Evolutionary conservation across 306 rosid genomes (phyloP).

Genomic region (Corylus americana): DNA sequence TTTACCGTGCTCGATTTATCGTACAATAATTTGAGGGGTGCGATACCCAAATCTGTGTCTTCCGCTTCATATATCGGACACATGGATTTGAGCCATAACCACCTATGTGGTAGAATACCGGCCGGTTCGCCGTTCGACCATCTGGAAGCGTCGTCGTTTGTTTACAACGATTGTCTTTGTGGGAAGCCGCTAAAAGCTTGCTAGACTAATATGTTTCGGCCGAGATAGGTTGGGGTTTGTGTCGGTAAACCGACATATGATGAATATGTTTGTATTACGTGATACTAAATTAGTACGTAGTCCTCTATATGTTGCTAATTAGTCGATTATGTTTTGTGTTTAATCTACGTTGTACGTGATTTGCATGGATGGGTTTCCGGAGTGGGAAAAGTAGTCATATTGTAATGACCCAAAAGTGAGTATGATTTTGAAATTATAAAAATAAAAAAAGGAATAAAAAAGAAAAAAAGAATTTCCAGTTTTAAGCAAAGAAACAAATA

Average conservation of each 20-base stretch:
- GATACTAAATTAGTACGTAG: neutral
- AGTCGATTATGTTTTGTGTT: no score
- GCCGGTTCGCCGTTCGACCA: slow-evolving; percentile 85
- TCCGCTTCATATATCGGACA: slow-evolving; percentile 76
- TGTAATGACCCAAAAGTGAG: no score
- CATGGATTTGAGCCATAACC: slow-evolving; percentile 92
- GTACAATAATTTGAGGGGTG: slow-evolving; percentile 55
- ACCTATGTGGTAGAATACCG: slow-evolving; percentile 80
- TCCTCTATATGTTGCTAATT: no score
- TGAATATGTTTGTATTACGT: neutral
- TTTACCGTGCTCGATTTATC: slow-evolving; percentile 77
- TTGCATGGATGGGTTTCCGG: no score
- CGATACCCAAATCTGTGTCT: slow-evolving; percentile 60
- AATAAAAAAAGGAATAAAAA: no score
- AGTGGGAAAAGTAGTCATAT: no score
- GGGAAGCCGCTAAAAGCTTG: slow-evolving; percentile 87
- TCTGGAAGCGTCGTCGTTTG: slow-evolving; percentile 81
- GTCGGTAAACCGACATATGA: neutral
- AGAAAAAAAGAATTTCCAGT: no score
- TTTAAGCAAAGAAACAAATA: no score
- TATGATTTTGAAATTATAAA: no score
- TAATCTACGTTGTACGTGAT: neutral
- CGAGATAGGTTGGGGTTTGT: neutral
- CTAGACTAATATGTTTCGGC: slow-evolving; percentile 8
- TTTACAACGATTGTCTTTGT: slow-evolving; percentile 78